Conservation (phyloP, 495 filamentous ascomycete species). For the Aspergillus avenaceus region DNA sequence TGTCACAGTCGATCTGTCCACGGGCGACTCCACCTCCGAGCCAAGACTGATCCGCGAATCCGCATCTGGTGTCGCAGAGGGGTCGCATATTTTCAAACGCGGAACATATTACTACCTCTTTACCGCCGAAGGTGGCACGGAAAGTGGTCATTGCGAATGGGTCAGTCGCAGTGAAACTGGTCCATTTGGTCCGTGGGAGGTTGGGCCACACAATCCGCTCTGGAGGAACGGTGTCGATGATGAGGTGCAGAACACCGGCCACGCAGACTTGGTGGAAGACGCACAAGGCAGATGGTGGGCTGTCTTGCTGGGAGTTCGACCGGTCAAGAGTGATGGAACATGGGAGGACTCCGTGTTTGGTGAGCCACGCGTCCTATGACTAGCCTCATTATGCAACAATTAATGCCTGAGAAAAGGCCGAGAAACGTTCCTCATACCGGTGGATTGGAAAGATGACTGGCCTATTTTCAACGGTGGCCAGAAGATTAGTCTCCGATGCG, state of each 20-base stretch:
- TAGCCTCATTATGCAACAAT: no score
- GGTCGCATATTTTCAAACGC: constrained; percentile 62
- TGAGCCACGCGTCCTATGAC: constrained; percentile 14
- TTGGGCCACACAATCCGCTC: constrained; percentile 32
- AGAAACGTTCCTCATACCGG: constrained; percentile 43
- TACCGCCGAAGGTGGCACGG: constrained; percentile 63
- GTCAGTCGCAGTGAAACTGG: constrained; percentile 31
- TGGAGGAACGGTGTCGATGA: constrained; percentile 33
- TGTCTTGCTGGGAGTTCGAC: constrained; percentile 41
- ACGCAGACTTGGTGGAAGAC: constrained; percentile 45
- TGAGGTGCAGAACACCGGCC: constrained; percentile 38
- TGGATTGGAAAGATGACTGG: constrained; percentile 47
- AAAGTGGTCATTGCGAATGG: constrained; percentile 51
- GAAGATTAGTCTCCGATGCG: constrained; percentile 34
- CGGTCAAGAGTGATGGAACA: constrained; percentile 14
- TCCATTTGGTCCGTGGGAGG: constrained; percentile 55
- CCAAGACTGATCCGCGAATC: constrained; percentile 52
- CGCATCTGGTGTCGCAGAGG: constrained; percentile 52
- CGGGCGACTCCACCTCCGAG: constrained; percentile 29
- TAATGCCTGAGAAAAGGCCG: no score
- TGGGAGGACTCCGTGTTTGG: constrained; percentile 40
- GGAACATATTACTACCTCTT: constrained; percentile 66
- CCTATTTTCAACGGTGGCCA: constrained; percentile 41
- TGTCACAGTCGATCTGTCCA: constrained; percentile 33
- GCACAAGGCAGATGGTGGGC: constrained; percentile 41